These are phyloP conservation scores for Polyporus arcularius DNA, from an alignment of 768 basidiomycete species.

Conservation along the genomic window DNA sequence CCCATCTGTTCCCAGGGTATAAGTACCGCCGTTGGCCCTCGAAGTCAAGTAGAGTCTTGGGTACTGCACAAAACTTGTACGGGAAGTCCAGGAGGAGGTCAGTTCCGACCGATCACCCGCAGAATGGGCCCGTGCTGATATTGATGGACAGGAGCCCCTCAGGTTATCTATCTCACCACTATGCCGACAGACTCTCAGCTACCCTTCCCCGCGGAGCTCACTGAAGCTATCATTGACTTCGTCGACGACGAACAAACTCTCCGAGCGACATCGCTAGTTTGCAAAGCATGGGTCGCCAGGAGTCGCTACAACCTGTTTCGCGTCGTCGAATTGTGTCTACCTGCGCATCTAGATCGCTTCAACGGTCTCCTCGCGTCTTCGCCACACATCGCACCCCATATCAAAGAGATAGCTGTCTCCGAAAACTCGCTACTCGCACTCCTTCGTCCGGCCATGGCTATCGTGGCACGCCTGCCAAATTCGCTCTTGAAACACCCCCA, in stretches of 20 bases:
- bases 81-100: not conserved
- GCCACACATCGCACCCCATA: conserved; percentile 8
- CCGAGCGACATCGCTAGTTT: conserved; percentile 7
- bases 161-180: too few relatives aligned
- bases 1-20: too few relatives aligned
- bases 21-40: not conserved
- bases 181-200: not conserved
- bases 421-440: conserved; percentile 15
- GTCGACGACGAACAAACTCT: conserved; percentile 17
- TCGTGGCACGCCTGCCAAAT: conserved; percentile 10
- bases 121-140: too few relatives aligned
- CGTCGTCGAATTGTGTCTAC: conserved; percentile 4
- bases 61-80: not conserved
- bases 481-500: not conserved
- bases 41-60: not conserved
- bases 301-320: conserved; percentile 20
- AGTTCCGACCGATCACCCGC: not conserved
- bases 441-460: conserved; percentile 7
- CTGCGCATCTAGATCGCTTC: conserved; percentile 9
- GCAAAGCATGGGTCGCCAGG: conserved; percentile 14
- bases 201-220: conserved; percentile 14
- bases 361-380: not conserved
- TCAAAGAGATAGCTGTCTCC: conserved; percentile 18
- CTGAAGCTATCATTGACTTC: conserved; percentile 18
- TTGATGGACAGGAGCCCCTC: too few relatives aligned